These are phyloP conservation scores for Lactifluus rugatus DNA, from an alignment of 768 basidiomycete genomes.

Conservation along the genomic window DNA sequence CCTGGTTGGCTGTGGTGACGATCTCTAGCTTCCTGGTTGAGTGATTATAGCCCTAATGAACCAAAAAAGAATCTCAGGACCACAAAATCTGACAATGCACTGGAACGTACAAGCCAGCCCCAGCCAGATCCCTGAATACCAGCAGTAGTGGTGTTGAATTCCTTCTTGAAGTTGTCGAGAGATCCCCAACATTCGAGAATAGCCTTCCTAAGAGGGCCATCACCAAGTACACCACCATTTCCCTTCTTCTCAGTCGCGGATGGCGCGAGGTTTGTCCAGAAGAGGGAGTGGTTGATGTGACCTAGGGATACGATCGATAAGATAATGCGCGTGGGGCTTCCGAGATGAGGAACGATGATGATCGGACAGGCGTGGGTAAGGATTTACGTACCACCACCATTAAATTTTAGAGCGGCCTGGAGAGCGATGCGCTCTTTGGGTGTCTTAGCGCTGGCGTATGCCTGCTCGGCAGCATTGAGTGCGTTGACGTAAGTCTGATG, in stretches of 20 bases:
- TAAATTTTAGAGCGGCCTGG: constrained; percentile 90
- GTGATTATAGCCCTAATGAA: constrained; percentile 56
- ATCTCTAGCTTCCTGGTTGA: constrained; percentile 68
- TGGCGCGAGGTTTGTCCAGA: constrained; percentile 92
- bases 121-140: constrained; percentile 91
- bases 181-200: constrained; percentile 57
- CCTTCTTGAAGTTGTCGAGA: constrained; percentile 60
- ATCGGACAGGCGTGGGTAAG: neutral
- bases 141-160: constrained; percentile 78
- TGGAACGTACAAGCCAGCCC: constrained; percentile 82
- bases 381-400: constrained; percentile 71
- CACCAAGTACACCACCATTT: constrained; percentile 43
- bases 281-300: constrained; percentile 91
- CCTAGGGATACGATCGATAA: constrained; percentile 32
- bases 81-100: neutral
- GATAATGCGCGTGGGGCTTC: neutral
- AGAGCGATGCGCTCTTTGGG: constrained; percentile 80
- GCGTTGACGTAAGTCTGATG: constrained; percentile 92
- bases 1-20: constrained; percentile 90
- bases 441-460: constrained; percentile 54
- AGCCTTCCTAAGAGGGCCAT: constrained; percentile 58
- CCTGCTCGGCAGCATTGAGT: constrained; percentile 80
- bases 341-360: neutral
- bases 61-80: constrained; percentile 1
- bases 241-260: constrained; percentile 43